Conservation (phyloP, 192 early-diverging fungal genomes). For the Umbelopsis sp. region DNA sequence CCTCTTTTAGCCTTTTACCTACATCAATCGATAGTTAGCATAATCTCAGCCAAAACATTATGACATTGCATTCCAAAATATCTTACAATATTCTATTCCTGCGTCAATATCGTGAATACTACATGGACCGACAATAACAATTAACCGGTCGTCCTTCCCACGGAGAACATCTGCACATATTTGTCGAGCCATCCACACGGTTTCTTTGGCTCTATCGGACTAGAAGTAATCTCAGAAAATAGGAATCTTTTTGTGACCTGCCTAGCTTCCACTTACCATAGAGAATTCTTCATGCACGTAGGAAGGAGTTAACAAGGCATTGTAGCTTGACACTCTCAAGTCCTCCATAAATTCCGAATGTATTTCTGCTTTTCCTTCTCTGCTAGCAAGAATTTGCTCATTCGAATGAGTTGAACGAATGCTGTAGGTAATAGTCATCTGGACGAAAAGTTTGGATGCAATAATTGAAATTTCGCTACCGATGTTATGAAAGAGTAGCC, state of each 20-base stretch:
- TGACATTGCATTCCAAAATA: background rate
- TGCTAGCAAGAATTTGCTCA: background rate
- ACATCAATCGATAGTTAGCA: background rate
- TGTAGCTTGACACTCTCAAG: conserved; percentile 80
- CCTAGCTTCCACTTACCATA: conserved; percentile 47
- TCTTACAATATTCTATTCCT: conserved; percentile 79
- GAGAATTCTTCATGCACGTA: conserved; percentile 84
- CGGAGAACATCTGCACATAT: conserved; percentile 72
- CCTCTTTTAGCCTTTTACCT: conserved; percentile 24
- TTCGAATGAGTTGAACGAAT: background rate
- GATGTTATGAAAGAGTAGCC: background rate
- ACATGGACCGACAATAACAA: conserved; percentile 92
- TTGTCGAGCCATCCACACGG: conserved; percentile 51
- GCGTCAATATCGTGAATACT: conserved; percentile 91
- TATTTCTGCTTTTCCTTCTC: background rate
- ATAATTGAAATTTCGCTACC: too few relatives aligned
- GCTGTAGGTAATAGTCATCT: conserved; percentile 3
- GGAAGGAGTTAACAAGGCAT: conserved; percentile 83
- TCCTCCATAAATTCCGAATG: conserved; percentile 65
- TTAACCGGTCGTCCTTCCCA: conserved; percentile 80
- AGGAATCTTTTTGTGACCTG: too few relatives aligned
- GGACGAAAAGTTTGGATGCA: background rate
- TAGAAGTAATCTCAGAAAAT: background rate
- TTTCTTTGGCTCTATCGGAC: conserved; percentile 21
- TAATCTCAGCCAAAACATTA: background rate